phyloP scores from a whole-genome alignment of 768 basidiomycete species.

The Tricholomella constricta region DNA sequence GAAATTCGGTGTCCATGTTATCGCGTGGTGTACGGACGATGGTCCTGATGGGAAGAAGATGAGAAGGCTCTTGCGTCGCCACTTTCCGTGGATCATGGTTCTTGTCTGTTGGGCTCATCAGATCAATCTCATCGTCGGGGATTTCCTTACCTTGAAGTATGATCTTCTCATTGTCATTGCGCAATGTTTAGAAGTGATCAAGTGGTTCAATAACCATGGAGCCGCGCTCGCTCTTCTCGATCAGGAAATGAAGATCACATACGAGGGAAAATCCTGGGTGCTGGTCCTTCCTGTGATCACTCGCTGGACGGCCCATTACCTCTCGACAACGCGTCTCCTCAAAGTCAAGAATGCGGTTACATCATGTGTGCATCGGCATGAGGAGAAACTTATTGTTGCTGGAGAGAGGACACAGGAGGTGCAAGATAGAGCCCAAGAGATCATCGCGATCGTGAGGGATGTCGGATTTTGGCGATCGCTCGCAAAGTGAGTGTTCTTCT shows the following conservation, averaged over 20 bases:
- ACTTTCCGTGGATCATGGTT: constrained; percentile 14
- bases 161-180: constrained; percentile 12
- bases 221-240: neutral
- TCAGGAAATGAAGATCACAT: neutral
- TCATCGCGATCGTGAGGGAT: neutral
- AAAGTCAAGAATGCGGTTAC: constrained; percentile 8
- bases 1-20: constrained; percentile 16
- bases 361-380: neutral
- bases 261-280: constrained; percentile 1
- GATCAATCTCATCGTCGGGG: constrained; percentile 30
- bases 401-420: neutral
- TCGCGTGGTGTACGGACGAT: constrained; percentile 27
- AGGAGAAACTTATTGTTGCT: neutral
- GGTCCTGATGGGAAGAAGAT: constrained; percentile 26
- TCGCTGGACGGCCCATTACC: constrained; percentile 23
- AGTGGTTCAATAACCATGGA: constrained; percentile 31
- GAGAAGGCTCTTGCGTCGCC: constrained; percentile 11
- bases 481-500: constrained; percentile 10
- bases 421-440: neutral
- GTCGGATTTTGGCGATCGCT: constrained; percentile 12
- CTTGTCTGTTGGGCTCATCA: constrained; percentile 30
- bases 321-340: constrained; percentile 15
- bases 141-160: constrained; percentile 24
- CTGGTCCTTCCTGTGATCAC: constrained; percentile 20
- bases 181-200: constrained; percentile 24